Evolutionary conservation across 164 flowering plant genomes (phyloP).

Genomic region (Aristolochia fimbriata): DNA sequence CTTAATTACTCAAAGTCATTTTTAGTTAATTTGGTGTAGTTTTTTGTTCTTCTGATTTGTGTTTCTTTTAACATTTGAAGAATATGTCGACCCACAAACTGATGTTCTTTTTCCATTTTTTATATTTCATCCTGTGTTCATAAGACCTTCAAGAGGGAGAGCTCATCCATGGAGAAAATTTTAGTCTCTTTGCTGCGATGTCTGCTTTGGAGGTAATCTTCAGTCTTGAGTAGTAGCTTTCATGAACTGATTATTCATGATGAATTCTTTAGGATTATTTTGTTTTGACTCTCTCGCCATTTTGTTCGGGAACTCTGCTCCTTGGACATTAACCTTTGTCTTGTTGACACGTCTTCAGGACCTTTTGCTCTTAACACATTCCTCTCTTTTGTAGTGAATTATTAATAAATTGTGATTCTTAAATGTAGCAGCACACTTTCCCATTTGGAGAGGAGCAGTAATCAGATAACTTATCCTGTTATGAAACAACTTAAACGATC

Average conservation of each 20-base stretch:
- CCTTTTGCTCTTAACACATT: too few relatives aligned
- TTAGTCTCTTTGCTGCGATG: conserved; percentile 96
- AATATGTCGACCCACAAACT: background rate
- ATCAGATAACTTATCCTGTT: too few relatives aligned
- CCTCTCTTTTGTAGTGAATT: too few relatives aligned
- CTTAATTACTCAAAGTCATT: too few relatives aligned
- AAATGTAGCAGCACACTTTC: too few relatives aligned
- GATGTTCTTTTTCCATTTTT: conserved; percentile 1
- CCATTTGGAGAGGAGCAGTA: too few relatives aligned
- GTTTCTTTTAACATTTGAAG: background rate
- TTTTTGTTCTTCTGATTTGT: background rate
- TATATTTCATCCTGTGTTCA: conserved; percentile 4
- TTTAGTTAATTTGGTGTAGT: too few relatives aligned
- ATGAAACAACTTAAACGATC: too few relatives aligned
- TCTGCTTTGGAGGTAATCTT: conserved; percentile 86
- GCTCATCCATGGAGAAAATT: conserved; percentile 88
- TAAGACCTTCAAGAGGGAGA: conserved; percentile 83
- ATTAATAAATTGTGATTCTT: too few relatives aligned
- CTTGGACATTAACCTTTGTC: background rate
- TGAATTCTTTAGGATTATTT: background rate
- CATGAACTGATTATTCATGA: background rate
- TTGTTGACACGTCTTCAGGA: too few relatives aligned
- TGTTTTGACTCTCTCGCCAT: background rate
- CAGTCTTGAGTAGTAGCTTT: background rate
- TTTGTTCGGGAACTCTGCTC: background rate